A percentile compares a stretch with the other conserved stretches of the same genome.
These are phyloP conservation scores for Malassezia nana DNA, from an alignment of 1,284 basidiomycete species.

Conservation along the genomic window DNA sequence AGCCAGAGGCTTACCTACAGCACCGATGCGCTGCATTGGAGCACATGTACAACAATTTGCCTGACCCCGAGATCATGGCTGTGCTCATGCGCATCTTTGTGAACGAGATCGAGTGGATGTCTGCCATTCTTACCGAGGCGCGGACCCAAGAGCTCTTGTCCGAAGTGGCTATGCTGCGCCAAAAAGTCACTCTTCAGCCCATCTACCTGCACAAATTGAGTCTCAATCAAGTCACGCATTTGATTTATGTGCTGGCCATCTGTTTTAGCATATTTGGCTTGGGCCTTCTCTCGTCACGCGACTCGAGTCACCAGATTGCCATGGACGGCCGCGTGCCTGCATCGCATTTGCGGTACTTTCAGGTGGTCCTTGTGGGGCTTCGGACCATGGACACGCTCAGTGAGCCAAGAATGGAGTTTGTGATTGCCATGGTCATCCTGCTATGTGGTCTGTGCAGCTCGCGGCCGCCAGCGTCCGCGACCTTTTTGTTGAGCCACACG, in stretches of 20 bases:
- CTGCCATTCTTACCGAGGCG: slow-evolving; percentile 22
- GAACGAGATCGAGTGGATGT: slow-evolving; percentile 27
- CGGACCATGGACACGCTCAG: slow-evolving; percentile 29
- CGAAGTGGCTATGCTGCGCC: slow-evolving; percentile 3
- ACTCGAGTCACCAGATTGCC: not conserved
- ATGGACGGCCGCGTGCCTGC: not conserved
- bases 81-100: slow-evolving; percentile 22
- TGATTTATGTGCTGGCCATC: slow-evolving; percentile 2
- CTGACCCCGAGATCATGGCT: slow-evolving; percentile 19
- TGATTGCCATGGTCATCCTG: slow-evolving; percentile 19
- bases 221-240: not conserved
- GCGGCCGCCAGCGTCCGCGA: slow-evolving; percentile 27
- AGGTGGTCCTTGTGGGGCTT: slow-evolving; percentile 26
- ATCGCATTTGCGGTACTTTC: slow-evolving; percentile 23
- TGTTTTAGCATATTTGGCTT: not conserved
- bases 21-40: slow-evolving; percentile 11
- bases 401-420: slow-evolving; percentile 30
- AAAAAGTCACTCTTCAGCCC: not conserved
- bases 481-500: slow-evolving; percentile 22
- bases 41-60: slow-evolving; percentile 22
- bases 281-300: slow-evolving; percentile 5
- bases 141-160: slow-evolving; percentile 18
- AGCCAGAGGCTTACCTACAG: not conserved
- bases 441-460: slow-evolving; percentile 19
- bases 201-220: not conserved